phyloP scores from a whole-genome alignment of 192 early-diverging fungal species.

The Coemansia sp. region DNA sequence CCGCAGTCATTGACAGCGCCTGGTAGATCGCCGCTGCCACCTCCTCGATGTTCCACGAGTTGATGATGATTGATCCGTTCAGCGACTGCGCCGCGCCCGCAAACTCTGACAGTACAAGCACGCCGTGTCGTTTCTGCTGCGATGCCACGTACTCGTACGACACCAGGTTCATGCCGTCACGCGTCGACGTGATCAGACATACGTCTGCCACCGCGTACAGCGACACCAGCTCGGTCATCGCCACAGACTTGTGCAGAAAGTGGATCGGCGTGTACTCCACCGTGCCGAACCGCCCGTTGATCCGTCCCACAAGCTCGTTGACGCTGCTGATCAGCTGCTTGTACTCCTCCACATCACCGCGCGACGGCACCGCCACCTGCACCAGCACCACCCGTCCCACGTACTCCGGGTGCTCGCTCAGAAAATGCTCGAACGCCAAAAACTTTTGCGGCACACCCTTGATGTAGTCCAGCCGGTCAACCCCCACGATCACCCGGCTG shows the following conservation, averaged over 20 bases:
- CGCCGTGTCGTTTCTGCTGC: conserved; percentile 89
- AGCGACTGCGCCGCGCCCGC: conserved; percentile 98
- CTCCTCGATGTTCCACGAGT: conserved; percentile 99
- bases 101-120: conserved; percentile 96
- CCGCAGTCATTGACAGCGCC: conserved; percentile 90
- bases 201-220: conserved; percentile 96
- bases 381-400: conserved; percentile 92
- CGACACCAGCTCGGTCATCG: conserved; percentile 92
- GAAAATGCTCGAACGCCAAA: conserved; percentile 91
- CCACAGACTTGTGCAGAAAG: conserved; percentile 95
- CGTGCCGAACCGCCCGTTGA: conserved; percentile 94
- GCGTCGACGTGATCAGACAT: conserved; percentile 94
- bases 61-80: conserved; percentile 96
- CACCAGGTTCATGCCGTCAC: conserved; percentile 99
- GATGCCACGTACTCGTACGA: conserved; percentile 98
- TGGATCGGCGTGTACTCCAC: conserved; percentile 98
- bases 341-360: conserved; percentile 99
- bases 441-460: conserved; percentile 99
- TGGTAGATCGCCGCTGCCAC: conserved; percentile 84
- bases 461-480: conserved; percentile 99
- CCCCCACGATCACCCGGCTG: conserved; percentile 89
- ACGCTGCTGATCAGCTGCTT: conserved; percentile 89
- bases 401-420: conserved; percentile 86
- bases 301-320: conserved; percentile 96
- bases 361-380: conserved; percentile 97